Evolutionary conservation across 305 asterid genomes (phyloP), one percentile per base, ranked within the genome.

Genomic region (Fraxinus albicans): DNA sequence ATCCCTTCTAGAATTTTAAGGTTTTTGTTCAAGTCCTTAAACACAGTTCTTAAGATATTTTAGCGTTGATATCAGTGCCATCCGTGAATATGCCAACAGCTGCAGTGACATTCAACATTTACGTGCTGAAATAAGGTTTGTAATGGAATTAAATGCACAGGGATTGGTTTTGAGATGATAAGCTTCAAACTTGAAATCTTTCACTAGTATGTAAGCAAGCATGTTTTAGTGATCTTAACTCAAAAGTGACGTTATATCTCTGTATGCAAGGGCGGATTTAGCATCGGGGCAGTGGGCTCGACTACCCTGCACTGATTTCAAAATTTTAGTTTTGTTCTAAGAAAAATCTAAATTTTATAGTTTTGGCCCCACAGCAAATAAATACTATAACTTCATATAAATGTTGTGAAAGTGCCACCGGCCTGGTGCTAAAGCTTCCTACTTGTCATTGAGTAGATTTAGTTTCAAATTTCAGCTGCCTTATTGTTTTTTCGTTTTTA

Each of bases 51-150:
- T 86, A 84, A 96, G 99, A 83, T 96, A 96, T 85, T 96, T 96
- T 77, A 91, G 97, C 80, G 98, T 96, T 67, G 97, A 96, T 85
- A 93, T 96, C 65, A 83, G 83, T 78, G 94, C 97, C 63, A 96
- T 96, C 88, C 91, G 89, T 25, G 91, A 92, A 79, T 94, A 94
- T 79, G 97, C 95, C 85, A 87, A 86, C 89, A 88, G 90, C 84
- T 91, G 83, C 67, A 87, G 84, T 85, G 98, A 92, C 91, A 91
- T 96, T 84, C 88, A 93, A 78, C 99, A 96, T 80, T 67, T 93
- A 87, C 98, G 99, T 79, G 98, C 97, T 35, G 97, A 91, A 88
- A 93, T 96, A 86, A 94, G 99, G 99, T 94, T 42, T 73, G 90
- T 86, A 21, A 79, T 27, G 3, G 2, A 44, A 40, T 4, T 79